Conservation (phyloP, 2,329 filamentous ascomycete species). For the Penicillium sp. region DNA sequence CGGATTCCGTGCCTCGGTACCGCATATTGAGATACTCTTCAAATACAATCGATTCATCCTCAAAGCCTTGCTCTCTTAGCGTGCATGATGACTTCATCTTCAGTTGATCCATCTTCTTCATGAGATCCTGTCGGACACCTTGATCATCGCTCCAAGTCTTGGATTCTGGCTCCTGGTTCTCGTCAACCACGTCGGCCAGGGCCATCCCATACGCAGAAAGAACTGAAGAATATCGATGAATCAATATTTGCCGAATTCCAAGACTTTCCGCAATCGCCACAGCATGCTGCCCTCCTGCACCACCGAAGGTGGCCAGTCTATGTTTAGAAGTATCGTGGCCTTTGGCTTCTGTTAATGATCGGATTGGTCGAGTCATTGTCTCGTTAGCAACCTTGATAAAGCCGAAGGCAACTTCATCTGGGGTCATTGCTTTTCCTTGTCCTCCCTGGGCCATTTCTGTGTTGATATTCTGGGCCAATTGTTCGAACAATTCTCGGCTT, state of each 20-base stretch:
- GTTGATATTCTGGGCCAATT: conserved; percentile 76
- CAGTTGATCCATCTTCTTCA: conserved; percentile 73
- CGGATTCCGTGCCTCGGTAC: conserved; percentile 23
- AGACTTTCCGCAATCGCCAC: conserved; percentile 84
- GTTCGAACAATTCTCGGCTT: conserved; percentile 68
- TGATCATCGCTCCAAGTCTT: conserved; percentile 58
- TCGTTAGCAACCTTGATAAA: conserved; percentile 90
- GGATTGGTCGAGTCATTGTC: conserved; percentile 84
- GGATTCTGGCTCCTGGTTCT: conserved; percentile 70
- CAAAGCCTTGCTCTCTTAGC: conserved; percentile 76
- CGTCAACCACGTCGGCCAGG: conserved; percentile 73
- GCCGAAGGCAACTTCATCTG: conserved; percentile 83
- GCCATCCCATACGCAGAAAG: conserved; percentile 92
- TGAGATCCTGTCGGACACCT: conserved; percentile 62
- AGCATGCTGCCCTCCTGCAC: conserved; percentile 86
- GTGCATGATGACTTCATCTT: conserved; percentile 71
- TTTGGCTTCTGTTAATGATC: conserved; percentile 85
- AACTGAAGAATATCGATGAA: conserved; percentile 85
- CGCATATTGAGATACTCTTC: conserved; percentile 91
- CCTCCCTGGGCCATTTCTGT: conserved; percentile 50
- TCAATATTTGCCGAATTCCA: conserved; percentile 76
- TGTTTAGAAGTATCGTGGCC: conserved; percentile 87
- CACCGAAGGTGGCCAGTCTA: conserved; percentile 81
- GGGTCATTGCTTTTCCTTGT: conserved; percentile 53
- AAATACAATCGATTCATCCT: conserved; percentile 71